Evolutionary conservation across 176 grass and related monocot species (phyloP), one percentile per base, ranked within the genome.

Genomic region (Musa troglodytarum): DNA sequence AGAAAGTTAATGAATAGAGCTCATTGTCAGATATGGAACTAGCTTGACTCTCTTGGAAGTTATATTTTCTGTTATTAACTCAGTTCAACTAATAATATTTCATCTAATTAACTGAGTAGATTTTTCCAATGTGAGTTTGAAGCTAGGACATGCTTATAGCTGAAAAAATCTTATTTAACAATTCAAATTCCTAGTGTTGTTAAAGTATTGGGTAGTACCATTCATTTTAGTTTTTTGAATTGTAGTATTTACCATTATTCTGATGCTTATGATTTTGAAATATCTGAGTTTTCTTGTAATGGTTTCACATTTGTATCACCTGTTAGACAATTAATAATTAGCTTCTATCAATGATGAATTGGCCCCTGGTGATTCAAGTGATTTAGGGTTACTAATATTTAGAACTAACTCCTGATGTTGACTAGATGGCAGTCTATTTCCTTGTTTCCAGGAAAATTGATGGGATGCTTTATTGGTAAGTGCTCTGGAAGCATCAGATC

Each of bases 401-500:
- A 49, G 7, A 43, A 69, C 19, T 17, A 69, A 49, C 10, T 43
- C 15, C n/a, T 49, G 29, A 19, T 49, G 11, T 43, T 19, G 26
- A 49, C 9, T 69, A 70, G 51, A 70, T 70, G 34, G 1, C 68
- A 70, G 12, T 70, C 10, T 11, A 51, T 51, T 59, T 59, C 3
- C 55, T 59, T 5, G 17, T 7, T 17, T 70, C 21, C 82, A 99
- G 96, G 96, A 71, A 99, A 86, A 87, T 77, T 99, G 80, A 2
- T 95, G 17, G 96, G 96, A 57, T 91, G 88, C 81, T 99, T 84
- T 87, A 72, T 86, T 85, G 96, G 96, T 71, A 99, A 92, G 83
- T 99, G 96, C 78, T 85, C 88, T 83, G 96, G 91, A 82, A 99
- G 91, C 68, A 99, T 99, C 80, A 94, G 96, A 92, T 95, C 88